A percentile compares a stretch with the other conserved stretches of the same genome.
phyloP scores from a whole-genome alignment of 768 basidiomycete genomes.

The Pleurotus pulmonarius region DNA sequence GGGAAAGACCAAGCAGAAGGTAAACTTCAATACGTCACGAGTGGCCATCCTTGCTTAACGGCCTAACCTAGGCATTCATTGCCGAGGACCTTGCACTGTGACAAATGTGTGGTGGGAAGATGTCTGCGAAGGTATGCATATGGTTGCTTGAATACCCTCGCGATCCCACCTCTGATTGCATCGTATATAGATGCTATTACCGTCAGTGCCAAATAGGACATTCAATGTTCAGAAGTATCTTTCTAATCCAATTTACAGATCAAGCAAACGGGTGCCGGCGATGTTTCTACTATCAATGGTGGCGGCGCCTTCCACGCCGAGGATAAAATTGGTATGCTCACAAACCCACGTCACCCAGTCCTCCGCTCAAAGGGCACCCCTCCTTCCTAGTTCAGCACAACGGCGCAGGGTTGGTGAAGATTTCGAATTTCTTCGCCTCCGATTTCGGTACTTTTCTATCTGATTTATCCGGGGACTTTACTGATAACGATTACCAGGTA shows the following conservation, averaged over 20 bases:
- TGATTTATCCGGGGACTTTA: no score
- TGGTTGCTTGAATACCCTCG: no score
- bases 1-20: constrained; percentile 25
- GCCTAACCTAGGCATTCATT: constrained; percentile 19
- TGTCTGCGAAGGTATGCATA: constrained; percentile 28
- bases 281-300: constrained; percentile 22
- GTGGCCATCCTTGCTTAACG: neutral
- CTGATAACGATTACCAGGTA: constrained; percentile 11
- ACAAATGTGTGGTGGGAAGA: constrained; percentile 29
- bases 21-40: neutral
- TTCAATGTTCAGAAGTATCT: no score
- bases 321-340: constrained; percentile 20
- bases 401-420: constrained; percentile 20
- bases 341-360: neutral
- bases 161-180: no score
- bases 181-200: constrained; percentile 17
- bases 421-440: constrained; percentile 23
- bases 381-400: constrained; percentile 22
- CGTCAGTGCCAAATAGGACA: constrained; percentile 5
- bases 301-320: constrained; percentile 22
- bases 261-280: constrained; percentile 23
- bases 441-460: constrained; percentile 15
- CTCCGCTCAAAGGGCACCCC: neutral
- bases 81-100: constrained; percentile 23
- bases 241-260: constrained; percentile 10